Evolutionary conservation across 345 rosid species (phyloP), one percentile per base, ranked within the genome.

Genomic region (Xanthoceras sorbifolium): DNA sequence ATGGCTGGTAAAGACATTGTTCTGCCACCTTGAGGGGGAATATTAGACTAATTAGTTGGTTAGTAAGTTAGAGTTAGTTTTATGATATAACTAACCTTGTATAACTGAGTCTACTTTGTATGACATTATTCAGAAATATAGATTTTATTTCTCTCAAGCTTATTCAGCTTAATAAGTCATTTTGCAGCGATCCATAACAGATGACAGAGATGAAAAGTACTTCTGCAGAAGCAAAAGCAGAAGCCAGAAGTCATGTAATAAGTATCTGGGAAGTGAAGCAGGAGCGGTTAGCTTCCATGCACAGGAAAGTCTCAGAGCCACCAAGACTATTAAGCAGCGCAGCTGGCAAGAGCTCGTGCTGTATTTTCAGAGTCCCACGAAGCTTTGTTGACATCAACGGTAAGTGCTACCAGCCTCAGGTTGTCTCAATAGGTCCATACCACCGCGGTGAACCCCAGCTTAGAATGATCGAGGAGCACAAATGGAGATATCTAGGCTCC

Each of bases 371-470:
- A 73, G 87, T 77, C n/a, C 90, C 87, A 0, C 70, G 73, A 1
- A 84, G 90, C 79, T 76, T 91, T 36, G 73, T 80, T 9, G 89
- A 89, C 10, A 72, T 80, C 63, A 91, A 93, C 77, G 88, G 89
- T 14, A 81, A 66, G 82, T 84, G 81, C 52, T 93, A 93, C 32
- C 85, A 83, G 69, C 96, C 98, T 15, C 88, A 84, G 12, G 86
- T 89, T 9, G 93, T 91, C 77, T 91, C 98, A 0, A 76, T 93
- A 0, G 98, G 98, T 5, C 97, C 97, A 1, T 91, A 87, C 69
- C 96, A 93, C 84, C 79, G 81, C 4, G 90, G 91, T 10, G 46
- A 86, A 34, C 36, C 76, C 0, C 84, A 85, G 1, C 86, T 91
- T 22, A 57, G 62, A 40, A 91, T 93, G 92, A 90, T 93, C 28